Evolutionary conservation across 257 asterid species (phyloP).

Genomic region (Datura wrightii): DNA sequence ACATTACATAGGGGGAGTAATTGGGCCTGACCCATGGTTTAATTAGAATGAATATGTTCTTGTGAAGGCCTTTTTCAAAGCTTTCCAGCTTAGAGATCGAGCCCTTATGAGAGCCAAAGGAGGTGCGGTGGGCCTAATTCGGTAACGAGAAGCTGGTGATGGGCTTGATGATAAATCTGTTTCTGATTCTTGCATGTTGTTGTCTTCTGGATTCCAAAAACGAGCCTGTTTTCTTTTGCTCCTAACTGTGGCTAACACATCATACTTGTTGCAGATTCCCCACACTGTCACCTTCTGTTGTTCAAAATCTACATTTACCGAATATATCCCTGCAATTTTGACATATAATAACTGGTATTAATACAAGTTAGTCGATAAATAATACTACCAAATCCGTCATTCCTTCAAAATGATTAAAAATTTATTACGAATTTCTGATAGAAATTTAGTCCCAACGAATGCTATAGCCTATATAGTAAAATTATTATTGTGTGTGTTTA

Average conservation of each 20-base stretch:
- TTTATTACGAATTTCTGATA: neutral
- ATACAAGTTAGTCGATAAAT: neutral
- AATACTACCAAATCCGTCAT: no score
- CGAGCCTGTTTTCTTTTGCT: constrained; percentile 70
- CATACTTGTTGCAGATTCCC: constrained; percentile 88
- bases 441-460: neutral
- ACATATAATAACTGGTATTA: neutral
- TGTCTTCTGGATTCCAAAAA: constrained; percentile 67
- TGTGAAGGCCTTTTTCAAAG: constrained; percentile 56
- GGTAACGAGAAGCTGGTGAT: constrained; percentile 18
- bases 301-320: constrained; percentile 62
- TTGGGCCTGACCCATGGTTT: neutral
- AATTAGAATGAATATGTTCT: constrained; percentile 63
- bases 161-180: constrained; percentile 38
- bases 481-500: constrained; percentile 31
- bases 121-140: constrained; percentile 33
- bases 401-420: neutral
- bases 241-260: constrained; percentile 51
- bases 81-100: constrained; percentile 58
- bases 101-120: constrained; percentile 55
- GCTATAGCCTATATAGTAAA: no score
- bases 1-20: neutral
- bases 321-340: constrained; percentile 63
- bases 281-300: constrained; percentile 79
- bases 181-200: constrained; percentile 35